Evolutionary conservation across 768 basidiomycete species (phyloP).

Genomic region (Roridomyces roridus): DNA sequence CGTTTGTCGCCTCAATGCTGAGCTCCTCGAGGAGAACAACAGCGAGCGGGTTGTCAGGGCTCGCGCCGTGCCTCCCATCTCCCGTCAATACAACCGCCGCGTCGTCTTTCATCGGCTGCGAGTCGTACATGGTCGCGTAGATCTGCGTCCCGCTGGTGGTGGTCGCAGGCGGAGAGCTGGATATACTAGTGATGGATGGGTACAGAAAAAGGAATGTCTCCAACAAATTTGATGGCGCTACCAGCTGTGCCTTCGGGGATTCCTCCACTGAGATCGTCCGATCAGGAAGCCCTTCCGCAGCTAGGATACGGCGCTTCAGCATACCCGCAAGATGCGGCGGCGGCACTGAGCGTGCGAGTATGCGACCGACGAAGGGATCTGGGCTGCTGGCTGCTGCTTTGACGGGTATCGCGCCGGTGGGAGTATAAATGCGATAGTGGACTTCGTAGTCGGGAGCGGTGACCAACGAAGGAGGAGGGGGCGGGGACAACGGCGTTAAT

Average conservation of each 20-base stretch:
- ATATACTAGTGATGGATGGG: too few species aligned
- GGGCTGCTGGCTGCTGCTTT: not conserved
- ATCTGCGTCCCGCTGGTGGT: too few species aligned
- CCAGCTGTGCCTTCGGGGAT: not conserved
- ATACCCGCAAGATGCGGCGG: not conserved
- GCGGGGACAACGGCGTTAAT: constrained; percentile 5
- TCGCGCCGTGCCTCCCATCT: constrained; percentile 11
- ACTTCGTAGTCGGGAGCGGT: constrained; percentile 10
- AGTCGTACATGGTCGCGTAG: too few species aligned
- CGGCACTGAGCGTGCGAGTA: not conserved
- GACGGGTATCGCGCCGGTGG: not conserved
- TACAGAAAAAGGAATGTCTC: constrained; percentile 1
- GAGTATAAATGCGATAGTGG: not conserved
- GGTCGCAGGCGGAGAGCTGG: too few species aligned
- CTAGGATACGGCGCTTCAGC: not conserved
- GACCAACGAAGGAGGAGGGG: constrained; percentile 5
- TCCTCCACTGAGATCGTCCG: not conserved
- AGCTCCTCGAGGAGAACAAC: constrained; percentile 10
- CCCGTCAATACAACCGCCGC: too few species aligned
- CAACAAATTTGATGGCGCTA: not conserved
- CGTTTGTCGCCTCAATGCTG: constrained; percentile 7
- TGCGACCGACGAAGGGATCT: not conserved
- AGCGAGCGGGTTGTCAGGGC: constrained; percentile 7
- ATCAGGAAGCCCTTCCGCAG: constrained; percentile 2
- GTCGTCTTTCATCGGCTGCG: too few species aligned